Conservation (phyloP, 78 protist species). For the Monosiga brevicollis region DNA sequence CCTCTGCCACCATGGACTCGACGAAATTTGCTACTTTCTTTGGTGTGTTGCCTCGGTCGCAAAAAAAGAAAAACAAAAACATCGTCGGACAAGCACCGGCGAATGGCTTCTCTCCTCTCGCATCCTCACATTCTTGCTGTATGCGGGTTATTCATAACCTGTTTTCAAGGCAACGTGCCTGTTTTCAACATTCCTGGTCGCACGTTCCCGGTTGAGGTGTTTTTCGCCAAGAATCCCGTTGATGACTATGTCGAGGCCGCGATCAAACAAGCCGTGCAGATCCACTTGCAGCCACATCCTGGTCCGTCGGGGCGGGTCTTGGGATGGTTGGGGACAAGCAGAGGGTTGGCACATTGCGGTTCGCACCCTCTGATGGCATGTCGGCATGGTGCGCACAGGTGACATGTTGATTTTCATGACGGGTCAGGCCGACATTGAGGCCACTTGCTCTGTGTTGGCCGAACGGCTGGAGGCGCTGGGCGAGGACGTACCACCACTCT, state of each 20-base stretch:
- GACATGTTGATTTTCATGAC: conserved; percentile 98
- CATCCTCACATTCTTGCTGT: too few species aligned
- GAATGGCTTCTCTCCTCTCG: too few species aligned
- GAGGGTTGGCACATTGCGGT: neutral
- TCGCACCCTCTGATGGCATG: neutral
- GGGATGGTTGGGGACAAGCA: neutral
- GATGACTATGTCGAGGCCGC: conserved; percentile 90
- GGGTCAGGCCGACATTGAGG: conserved; percentile 97
- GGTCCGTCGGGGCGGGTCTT: neutral
- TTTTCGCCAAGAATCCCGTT: conserved; percentile 49
- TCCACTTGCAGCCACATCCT: neutral
- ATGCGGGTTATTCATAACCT: too few species aligned
- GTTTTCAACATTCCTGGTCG: conserved; percentile 78
- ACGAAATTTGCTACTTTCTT: conserved; percentile 87
- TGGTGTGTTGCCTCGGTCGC: conserved; percentile 46
- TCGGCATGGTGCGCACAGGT: conserved; percentile 42
- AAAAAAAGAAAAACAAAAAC: too few species aligned
- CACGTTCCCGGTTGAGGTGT: conserved; percentile 91
- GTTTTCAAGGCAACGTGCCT: conserved; percentile 49
- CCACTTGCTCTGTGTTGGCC: conserved; percentile 59
- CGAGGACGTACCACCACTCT: conserved; percentile 48
- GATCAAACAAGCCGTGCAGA: conserved; percentile 56
- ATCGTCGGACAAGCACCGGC: too few species aligned
- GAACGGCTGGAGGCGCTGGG: conserved; percentile 23
- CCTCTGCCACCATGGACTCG: conserved; percentile 98